Conservation (phyloP, 2,329 filamentous ascomycete genomes). For the Fusarium nurragi region DNA sequence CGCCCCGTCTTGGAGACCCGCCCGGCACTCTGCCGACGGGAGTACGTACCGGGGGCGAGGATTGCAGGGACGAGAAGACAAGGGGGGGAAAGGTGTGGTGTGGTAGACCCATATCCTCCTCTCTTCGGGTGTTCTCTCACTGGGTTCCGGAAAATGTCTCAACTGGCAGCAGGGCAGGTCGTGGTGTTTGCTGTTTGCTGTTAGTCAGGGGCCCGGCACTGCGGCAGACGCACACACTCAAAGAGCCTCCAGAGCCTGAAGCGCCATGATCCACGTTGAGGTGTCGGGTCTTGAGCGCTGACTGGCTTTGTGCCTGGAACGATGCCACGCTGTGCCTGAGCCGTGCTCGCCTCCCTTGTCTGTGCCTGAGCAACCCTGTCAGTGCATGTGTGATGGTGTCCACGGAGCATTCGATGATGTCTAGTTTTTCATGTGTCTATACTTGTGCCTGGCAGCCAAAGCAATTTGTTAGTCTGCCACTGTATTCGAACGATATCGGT, state of each 20-base stretch:
- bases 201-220: slow-evolving; percentile 42
- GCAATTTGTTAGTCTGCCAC: background rate
- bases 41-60: slow-evolving; percentile 7
- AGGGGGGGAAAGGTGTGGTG: no score
- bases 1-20: slow-evolving; percentile 15
- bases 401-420: background rate
- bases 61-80: background rate
- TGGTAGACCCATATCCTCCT: slow-evolving; percentile 27
- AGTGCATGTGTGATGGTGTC: background rate
- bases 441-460: background rate
- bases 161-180: slow-evolving; percentile 5
- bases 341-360: slow-evolving; percentile 19
- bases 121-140: slow-evolving; percentile 12
- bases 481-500: slow-evolving; percentile 11
- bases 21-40: slow-evolving; percentile 37
- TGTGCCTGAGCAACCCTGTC: slow-evolving; percentile 32
- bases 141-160: slow-evolving; percentile 41
- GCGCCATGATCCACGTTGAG: slow-evolving; percentile 8
- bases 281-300: slow-evolving; percentile 20
- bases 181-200: slow-evolving; percentile 20
- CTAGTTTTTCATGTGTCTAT: slow-evolving; percentile 3
- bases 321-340: slow-evolving; percentile 32
- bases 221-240: slow-evolving; percentile 43
- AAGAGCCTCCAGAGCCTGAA: slow-evolving; percentile 6
- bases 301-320: slow-evolving; percentile 35